Conservation (phyloP, 345 rosid species). For the Eucalyptus sideroxylon region DNA sequence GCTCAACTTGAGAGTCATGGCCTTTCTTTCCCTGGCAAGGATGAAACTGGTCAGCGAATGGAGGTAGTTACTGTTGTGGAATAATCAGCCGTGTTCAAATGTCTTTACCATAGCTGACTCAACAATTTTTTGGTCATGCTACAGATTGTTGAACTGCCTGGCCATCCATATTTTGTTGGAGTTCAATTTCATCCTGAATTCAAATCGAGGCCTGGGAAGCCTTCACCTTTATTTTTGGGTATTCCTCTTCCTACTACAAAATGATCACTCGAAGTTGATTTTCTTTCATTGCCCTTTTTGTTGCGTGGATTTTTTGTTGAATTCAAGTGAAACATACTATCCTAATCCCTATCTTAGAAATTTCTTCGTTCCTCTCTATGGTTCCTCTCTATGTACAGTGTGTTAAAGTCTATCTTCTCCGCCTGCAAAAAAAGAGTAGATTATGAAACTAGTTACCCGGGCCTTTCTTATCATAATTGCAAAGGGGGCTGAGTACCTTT, state of each 20-base stretch:
- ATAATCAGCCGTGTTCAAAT: not conserved
- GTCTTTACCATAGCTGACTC: not conserved
- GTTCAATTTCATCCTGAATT: slow-evolving; percentile 97
- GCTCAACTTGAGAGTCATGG: slow-evolving; percentile 63
- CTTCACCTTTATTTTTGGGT: slow-evolving; percentile 90
- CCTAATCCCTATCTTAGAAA: not conserved
- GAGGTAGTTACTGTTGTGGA: slow-evolving; percentile 37
- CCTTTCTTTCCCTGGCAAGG: slow-evolving; percentile 81
- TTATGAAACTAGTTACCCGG: not conserved
- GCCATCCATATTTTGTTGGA: slow-evolving; percentile 69
- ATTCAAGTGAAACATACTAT: not conserved
- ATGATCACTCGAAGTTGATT: not conserved
- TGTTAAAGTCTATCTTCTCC: not conserved
- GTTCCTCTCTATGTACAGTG: not conserved
- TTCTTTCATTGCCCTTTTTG: not conserved
- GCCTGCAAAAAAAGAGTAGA: not conserved
- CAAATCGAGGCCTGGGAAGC: slow-evolving; percentile 90
- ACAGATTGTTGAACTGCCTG: slow-evolving; percentile 60
- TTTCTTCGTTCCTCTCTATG: not conserved
- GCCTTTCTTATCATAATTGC: not conserved
- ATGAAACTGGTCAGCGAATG: slow-evolving; percentile 79
- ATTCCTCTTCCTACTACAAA: not conserved
- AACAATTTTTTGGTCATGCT: not conserved
- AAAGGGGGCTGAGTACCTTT: not conserved
- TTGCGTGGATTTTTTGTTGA: not conserved